A percentile compares a stretch with the other conserved stretches of the same genome.
phyloP scores from a whole-genome alignment of 106 monocot genomes.

The Dendrobium officinale region DNA sequence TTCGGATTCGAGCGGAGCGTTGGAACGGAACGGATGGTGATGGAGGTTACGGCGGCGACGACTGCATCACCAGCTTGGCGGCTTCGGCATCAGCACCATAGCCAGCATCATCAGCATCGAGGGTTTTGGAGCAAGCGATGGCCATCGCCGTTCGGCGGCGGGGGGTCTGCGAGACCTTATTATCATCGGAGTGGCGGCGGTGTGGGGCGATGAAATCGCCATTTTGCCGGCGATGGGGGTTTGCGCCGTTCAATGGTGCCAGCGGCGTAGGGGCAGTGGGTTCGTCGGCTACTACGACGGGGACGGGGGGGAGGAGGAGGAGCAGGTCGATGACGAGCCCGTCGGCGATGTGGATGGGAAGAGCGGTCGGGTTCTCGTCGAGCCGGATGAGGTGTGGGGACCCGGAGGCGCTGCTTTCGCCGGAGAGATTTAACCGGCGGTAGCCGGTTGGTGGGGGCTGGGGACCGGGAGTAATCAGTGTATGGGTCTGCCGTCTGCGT shows the following conservation, averaged over 20 bases:
- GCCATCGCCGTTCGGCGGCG: conserved; percentile 66
- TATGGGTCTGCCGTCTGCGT: neutral
- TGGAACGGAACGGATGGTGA: conserved; percentile 18
- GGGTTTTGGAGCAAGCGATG: conserved; percentile 97
- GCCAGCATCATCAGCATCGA: conserved; percentile 24
- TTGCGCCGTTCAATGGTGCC: conserved; percentile 44
- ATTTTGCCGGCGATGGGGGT: conserved; percentile 31
- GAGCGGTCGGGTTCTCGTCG: conserved; percentile 29
- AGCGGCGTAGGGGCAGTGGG: conserved; percentile 10
- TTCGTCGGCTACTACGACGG: conserved; percentile 4
- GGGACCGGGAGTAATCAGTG: neutral
- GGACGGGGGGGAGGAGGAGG: conserved; percentile 31
- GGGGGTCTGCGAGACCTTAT: conserved; percentile 23
- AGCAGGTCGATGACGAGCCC: conserved; percentile 48
- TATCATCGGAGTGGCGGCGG: conserved; percentile 3
- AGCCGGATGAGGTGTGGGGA: conserved; percentile 83
- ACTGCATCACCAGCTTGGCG: conserved; percentile 67
- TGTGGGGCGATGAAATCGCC: conserved; percentile 19
- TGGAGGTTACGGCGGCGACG: conserved; percentile 26
- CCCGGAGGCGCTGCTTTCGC: conserved; percentile 89
- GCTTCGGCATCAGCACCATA: conserved; percentile 24
- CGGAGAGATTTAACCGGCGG: conserved; percentile 60
- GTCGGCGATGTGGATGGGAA: conserved; percentile 19
- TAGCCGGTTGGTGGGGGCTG: neutral
- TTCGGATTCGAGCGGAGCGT: conserved; percentile 82